Evolutionary conservation across 2,329 filamentous ascomycete genomes (phyloP), one percentile per base, ranked within the genome.

Genomic region (Alternaria angustiovoidea): DNA sequence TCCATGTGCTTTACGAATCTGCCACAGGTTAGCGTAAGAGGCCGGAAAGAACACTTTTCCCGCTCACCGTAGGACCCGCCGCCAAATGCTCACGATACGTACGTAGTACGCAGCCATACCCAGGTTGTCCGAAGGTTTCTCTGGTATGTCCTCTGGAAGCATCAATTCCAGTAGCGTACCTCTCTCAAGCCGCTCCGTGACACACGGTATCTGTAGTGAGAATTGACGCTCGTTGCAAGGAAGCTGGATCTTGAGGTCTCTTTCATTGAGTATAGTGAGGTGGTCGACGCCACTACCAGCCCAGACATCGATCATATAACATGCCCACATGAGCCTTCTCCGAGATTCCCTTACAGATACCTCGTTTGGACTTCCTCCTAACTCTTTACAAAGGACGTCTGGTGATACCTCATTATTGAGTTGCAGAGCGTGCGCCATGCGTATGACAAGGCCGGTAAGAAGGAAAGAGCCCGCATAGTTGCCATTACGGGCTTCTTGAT

Each of bases 241-340:
- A 12, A 75, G 64, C 44, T 75, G 73, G 20, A 75, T 71, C 61
- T 73, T 75, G 54, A 75, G 67, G 36, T 75, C 73, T 47, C 66
- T 70, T 58, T 75, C 72, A 56, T 71, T 75, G 48, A 75, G 39
- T 12, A 75, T 75, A 20, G 73, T 75, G 34, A 75, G 62, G 46
- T 73, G 73, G 51, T 75, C 73, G 11, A 75, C 71, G 9, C 73
- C 73, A 56, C 73, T 75, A 11, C 73, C 73, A 38, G 73, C 73
- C 73, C 73, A 75, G 9, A 75, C 72, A 57, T 75, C 73, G 39
- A 75, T 70, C 72, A 75, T 73, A 53, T 75, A 75, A 49, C 73
- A 75, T 9, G 73, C 72, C 73, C 73, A 75, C 73, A 75, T 75
- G 9, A 75, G 49, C n/a, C 73, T 60, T 54, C 73, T 64, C n/a